Conservation (phyloP, 2,329 filamentous ascomycete species). For the Ceratocystis cacaofunesta region DNA sequence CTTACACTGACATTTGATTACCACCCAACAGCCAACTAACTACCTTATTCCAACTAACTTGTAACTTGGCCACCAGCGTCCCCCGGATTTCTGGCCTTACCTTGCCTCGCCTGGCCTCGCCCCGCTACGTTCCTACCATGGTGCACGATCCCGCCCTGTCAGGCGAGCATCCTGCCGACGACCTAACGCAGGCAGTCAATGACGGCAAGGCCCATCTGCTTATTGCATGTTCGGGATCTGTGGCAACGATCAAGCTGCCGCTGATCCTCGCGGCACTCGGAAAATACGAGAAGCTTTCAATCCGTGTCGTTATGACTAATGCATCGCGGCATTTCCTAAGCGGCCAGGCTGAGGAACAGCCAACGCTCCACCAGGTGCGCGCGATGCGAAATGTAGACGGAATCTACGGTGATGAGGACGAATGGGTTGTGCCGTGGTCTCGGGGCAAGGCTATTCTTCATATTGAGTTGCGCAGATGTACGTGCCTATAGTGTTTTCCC, state of each 20-base stretch:
- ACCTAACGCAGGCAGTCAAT: conserved; percentile 4
- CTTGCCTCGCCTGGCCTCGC: background rate
- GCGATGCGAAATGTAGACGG: conserved; percentile 58
- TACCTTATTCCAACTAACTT: no score
- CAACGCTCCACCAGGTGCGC: conserved; percentile 44
- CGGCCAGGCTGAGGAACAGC: conserved; percentile 65
- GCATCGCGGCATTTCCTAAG: conserved; percentile 61
- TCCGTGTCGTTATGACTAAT: conserved; percentile 69
- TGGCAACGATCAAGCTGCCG: conserved; percentile 78
- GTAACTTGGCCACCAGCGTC: no score
- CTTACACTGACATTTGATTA: no score
- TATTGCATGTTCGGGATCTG: conserved; percentile 35
- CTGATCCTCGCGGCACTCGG: conserved; percentile 47
- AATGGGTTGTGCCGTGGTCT: conserved; percentile 67
- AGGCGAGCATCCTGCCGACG: conserved; percentile 14
- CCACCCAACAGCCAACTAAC: no score
- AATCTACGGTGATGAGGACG: conserved; percentile 70
- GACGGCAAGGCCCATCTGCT: conserved; percentile 32
- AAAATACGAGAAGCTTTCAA: conserved; percentile 44
- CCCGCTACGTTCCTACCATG: background rate
- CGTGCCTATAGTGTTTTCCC: background rate
- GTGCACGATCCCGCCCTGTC: conserved; percentile 14
- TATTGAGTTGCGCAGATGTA: conserved; percentile 61
- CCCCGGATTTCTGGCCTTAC: background rate
- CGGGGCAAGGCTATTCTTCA: conserved; percentile 71